Evolutionary conservation across 306 rosid species (phyloP).

Genomic region (Spatholobus suberectus): DNA sequence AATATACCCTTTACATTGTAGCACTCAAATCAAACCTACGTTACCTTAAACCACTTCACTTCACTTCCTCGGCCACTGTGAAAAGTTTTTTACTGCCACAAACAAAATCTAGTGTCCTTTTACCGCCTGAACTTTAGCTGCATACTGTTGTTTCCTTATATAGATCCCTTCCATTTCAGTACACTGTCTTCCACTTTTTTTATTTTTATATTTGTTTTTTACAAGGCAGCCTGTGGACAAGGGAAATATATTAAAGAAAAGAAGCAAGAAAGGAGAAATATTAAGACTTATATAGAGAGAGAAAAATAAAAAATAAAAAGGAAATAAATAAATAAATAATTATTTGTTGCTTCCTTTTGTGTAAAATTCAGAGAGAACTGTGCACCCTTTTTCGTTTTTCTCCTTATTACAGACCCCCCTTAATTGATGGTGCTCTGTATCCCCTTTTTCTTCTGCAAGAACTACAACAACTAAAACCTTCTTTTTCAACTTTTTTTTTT

Average conservation of each 20-base stretch:
- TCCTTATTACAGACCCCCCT: slow-evolving; percentile 53
- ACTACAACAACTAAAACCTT: slow-evolving; percentile 62
- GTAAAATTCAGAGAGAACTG: slow-evolving; percentile 56
- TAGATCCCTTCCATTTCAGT: slow-evolving; percentile 40
- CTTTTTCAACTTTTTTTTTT: slow-evolving; percentile 53
- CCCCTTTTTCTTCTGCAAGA: slow-evolving; percentile 67
- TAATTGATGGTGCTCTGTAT: slow-evolving; percentile 64
- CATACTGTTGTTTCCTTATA: slow-evolving; percentile 40
- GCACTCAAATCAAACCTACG: background rate
- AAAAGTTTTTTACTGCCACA: slow-evolving; percentile 33
- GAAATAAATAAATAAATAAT: slow-evolving; percentile 30
- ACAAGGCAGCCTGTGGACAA: slow-evolving; percentile 33
- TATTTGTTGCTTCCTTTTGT: slow-evolving; percentile 46
- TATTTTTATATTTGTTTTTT: background rate
- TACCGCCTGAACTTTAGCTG: slow-evolving; percentile 46
- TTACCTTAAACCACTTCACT: slow-evolving; percentile 22
- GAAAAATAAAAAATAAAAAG: slow-evolving; percentile 36
- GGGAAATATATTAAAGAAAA: background rate
- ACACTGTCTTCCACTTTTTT: slow-evolving; percentile 38
- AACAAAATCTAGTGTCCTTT: slow-evolving; percentile 49
- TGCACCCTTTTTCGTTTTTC: slow-evolving; percentile 45
- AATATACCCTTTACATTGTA: background rate
- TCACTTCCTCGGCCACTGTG: slow-evolving; percentile 21
- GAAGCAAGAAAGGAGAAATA: slow-evolving; percentile 5
- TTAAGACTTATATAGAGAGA: background rate